Conservation (phyloP, 352 stramenopile species). For the Phytophthora tubulina region DNA sequence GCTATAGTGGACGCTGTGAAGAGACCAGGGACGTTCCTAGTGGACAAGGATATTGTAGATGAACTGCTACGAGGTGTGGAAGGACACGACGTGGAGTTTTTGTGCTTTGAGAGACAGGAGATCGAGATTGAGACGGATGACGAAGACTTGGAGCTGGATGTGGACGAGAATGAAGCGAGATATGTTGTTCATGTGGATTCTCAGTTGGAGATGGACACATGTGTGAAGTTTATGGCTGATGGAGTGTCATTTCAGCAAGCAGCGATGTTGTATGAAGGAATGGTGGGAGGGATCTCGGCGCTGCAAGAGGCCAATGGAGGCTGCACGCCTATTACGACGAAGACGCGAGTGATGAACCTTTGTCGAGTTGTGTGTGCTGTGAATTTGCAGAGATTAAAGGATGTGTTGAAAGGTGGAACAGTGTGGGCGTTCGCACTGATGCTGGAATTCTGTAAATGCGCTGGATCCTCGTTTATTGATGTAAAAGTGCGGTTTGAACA, state of each 20-base stretch:
- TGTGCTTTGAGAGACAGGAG: conserved; percentile 21
- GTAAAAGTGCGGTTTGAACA: conserved; percentile 36
- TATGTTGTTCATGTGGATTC: conserved; percentile 22
- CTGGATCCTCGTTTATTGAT: conserved; percentile 35
- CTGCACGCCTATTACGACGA: neutral
- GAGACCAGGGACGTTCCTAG: conserved; percentile 15
- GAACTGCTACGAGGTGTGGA: conserved; percentile 14
- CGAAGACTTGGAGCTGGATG: conserved; percentile 22
- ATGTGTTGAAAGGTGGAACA: conserved; percentile 7
- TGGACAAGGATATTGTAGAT: conserved; percentile 33
- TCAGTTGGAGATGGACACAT: conserved; percentile 20
- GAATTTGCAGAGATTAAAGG: conserved; percentile 38
- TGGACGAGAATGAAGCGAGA: conserved; percentile 30
- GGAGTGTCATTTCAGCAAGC: conserved; percentile 37
- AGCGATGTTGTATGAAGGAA: conserved; percentile 17
- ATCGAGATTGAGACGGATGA: conserved; percentile 15
- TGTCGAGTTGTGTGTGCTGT: conserved; percentile 30
- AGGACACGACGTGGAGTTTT: neutral
- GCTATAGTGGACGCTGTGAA: neutral
- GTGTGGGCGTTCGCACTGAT: conserved; percentile 37
- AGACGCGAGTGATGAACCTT: conserved; percentile 21
- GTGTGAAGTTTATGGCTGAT: conserved; percentile 22
- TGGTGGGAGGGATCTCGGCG: conserved; percentile 17
- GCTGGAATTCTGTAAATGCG: conserved; percentile 19
- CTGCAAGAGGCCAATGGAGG: conserved; percentile 2